These are phyloP conservation scores for Sporobolus alterniflorus DNA, from an alignment of 202 grass and related monocot genomes.

Conservation along the genomic window DNA sequence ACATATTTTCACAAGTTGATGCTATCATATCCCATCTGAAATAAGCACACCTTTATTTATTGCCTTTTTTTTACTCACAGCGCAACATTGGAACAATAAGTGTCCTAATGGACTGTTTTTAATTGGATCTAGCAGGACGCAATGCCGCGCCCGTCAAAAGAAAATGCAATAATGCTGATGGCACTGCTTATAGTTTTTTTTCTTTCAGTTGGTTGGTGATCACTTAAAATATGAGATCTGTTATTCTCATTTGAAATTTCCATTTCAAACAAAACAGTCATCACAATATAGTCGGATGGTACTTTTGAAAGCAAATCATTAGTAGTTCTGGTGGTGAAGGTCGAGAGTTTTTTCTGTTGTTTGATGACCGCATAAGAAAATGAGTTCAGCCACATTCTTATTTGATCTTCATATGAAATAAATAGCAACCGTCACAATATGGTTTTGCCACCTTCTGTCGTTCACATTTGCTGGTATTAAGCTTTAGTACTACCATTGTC, in stretches of 20 bases:
- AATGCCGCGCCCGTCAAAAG: background rate
- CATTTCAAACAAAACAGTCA: background rate
- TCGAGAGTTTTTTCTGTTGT: too few species aligned
- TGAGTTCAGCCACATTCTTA: too few species aligned
- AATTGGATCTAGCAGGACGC: background rate
- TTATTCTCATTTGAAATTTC: conserved; percentile 4
- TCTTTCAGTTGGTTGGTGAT: background rate
- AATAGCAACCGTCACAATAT: background rate
- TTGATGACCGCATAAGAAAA: too few species aligned
- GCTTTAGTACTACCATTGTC: background rate
- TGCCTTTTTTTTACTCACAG: background rate
- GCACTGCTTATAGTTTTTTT: background rate
- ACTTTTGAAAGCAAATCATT: too few species aligned
- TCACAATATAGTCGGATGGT: too few species aligned
- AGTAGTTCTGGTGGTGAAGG: too few species aligned
- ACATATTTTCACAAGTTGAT: background rate
- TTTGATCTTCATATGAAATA: too few species aligned
- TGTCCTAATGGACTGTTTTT: background rate
- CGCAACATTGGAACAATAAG: background rate
- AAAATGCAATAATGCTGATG: background rate
- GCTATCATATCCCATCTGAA: background rate
- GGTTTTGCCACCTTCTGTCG: background rate
- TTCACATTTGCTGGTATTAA: background rate
- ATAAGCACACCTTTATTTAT: background rate
- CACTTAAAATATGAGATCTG: background rate